phyloP scores from a whole-genome alignment of 2,329 filamentous ascomycete genomes.

The Kalaharituber pfeilii region DNA sequence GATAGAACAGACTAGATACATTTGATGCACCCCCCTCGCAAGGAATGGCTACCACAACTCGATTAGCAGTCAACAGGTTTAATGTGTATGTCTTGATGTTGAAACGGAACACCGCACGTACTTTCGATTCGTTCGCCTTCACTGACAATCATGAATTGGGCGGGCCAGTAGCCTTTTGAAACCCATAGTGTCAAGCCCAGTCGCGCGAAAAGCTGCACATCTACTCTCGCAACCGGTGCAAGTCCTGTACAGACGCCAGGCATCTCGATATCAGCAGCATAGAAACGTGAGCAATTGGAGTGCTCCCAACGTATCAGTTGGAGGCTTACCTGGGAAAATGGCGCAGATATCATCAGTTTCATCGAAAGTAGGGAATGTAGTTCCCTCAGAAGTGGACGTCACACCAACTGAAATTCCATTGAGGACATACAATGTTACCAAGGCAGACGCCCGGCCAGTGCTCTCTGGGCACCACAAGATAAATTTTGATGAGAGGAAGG shows the following conservation, averaged over 20 bases:
- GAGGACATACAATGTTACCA: constrained; percentile 23
- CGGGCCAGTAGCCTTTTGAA: no score
- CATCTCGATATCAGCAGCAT: neutral
- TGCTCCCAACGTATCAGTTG: no score
- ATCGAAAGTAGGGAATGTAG: neutral
- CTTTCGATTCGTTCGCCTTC: no score
- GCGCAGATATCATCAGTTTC: neutral
- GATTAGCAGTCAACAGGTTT: neutral
- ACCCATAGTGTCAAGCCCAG: no score
- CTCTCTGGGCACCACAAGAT: constrained; percentile 23
- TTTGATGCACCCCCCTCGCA: no score
- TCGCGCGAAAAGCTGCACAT: no score
- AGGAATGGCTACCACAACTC: neutral
- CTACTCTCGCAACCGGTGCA: no score
- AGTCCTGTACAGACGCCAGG: no score
- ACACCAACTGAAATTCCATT: constrained; percentile 4
- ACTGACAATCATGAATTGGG: no score
- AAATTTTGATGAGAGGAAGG: constrained; percentile 21
- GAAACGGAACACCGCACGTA: no score
- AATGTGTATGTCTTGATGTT: neutral
- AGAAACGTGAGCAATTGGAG: neutral
- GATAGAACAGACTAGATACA: no score
- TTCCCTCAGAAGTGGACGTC: neutral
- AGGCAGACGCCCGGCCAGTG: constrained; percentile 20
- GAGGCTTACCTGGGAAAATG: neutral